Conservation (phyloP, 352 stramenopile species). For the Thalassiosira hispida region DNA sequence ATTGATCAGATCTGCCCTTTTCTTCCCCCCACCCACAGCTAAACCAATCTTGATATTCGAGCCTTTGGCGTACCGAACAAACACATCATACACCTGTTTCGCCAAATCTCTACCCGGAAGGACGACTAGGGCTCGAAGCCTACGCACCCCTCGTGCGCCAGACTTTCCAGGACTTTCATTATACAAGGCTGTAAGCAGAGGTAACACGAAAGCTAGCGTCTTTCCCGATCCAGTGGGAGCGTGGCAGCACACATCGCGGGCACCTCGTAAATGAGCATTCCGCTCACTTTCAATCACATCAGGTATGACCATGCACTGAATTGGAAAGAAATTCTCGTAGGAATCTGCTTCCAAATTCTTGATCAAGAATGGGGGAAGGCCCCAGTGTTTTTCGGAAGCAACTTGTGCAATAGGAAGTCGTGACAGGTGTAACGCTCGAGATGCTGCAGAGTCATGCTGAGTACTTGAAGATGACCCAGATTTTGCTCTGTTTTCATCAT, state of each 20-base stretch:
- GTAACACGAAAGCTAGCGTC: slow-evolving; percentile 96
- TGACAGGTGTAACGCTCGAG: slow-evolving; percentile 64
- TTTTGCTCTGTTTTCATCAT: slow-evolving; percentile 10
- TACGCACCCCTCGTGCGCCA: slow-evolving; percentile 74
- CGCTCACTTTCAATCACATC: slow-evolving; percentile 88
- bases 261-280: slow-evolving; percentile 58
- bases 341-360: slow-evolving; percentile 73
- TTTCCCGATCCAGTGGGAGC: slow-evolving; percentile 97
- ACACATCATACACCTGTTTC: slow-evolving; percentile 82
- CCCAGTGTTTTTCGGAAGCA: slow-evolving; percentile 61
- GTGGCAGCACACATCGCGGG: slow-evolving; percentile 94
- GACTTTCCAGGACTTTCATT: slow-evolving; percentile 8
- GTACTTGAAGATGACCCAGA: not conserved
- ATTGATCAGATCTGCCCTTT: slow-evolving; percentile 46
- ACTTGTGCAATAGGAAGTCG: slow-evolving; percentile 70
- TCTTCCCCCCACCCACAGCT: slow-evolving; percentile 81
- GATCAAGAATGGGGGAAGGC: slow-evolving; percentile 76
- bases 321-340: slow-evolving; percentile 90
- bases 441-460: slow-evolving; percentile 24
- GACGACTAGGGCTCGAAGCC: slow-evolving; percentile 94
- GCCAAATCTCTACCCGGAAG: slow-evolving; percentile 96
- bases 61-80: slow-evolving; percentile 76
- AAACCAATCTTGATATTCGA: slow-evolving; percentile 90
- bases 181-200: slow-evolving; percentile 91
- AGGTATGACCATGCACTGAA: slow-evolving; percentile 93